phyloP scores from a whole-genome alignment of 192 early-diverging fungal species.

The Phycomyces blakesleeanus region DNA sequence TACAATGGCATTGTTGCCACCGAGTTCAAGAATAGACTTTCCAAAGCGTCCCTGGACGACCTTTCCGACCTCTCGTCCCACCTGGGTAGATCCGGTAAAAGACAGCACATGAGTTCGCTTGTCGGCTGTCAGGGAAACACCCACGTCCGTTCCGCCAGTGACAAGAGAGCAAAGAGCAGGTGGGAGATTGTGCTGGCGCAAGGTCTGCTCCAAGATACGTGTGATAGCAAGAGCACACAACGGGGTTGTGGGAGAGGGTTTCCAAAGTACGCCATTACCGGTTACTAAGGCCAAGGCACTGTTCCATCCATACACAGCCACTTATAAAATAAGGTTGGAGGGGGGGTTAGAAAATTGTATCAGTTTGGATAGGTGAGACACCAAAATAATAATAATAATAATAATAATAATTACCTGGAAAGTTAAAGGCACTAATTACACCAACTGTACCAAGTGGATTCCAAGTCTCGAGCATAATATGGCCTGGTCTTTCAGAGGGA shows the following conservation, averaged over 20 bases:
- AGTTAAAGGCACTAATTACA: slow-evolving; percentile 95
- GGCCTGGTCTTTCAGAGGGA: slow-evolving; percentile 87
- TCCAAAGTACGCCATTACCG: slow-evolving; percentile 92
- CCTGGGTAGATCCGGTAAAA: slow-evolving; percentile 87
- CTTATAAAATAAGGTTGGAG: no score
- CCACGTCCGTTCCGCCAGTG: slow-evolving; percentile 82
- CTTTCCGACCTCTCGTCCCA: slow-evolving; percentile 72
- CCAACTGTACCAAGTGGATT: slow-evolving; percentile 91
- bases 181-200: slow-evolving; percentile 77
- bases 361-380: no score
- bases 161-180: slow-evolving; percentile 81
- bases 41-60: slow-evolving; percentile 86
- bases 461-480: slow-evolving; percentile 94
- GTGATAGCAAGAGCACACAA: slow-evolving; percentile 86
- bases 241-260: slow-evolving; percentile 73
- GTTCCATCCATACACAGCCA: slow-evolving; percentile 94
- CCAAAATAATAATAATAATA: no score
- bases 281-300: slow-evolving; percentile 82
- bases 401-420: slow-evolving; percentile 64
- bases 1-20: slow-evolving; percentile 95
- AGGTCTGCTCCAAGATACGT: slow-evolving; percentile 77
- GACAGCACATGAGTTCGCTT: slow-evolving; percentile 74
- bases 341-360: no score
- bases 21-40: slow-evolving; percentile 82
- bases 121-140: slow-evolving; percentile 67